Percentiles rank a stretch among this genome's conserved stretches.
These are phyloP conservation scores for Lizonia empirigonia DNA, from an alignment of 2,329 filamentous ascomycete genomes.

Conservation along the genomic window DNA sequence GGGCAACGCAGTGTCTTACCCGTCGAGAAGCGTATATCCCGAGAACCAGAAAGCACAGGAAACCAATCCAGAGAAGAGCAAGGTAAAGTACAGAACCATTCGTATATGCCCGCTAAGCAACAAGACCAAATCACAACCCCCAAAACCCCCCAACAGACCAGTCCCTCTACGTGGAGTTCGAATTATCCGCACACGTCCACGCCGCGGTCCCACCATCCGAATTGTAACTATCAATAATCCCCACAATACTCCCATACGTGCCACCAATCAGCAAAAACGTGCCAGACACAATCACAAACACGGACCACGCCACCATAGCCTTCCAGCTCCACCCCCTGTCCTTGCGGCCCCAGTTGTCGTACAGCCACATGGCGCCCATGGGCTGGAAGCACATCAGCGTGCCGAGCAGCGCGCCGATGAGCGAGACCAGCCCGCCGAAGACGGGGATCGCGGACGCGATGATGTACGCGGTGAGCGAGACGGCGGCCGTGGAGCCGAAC, in stretches of 20 bases:
- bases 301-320: slow-evolving; percentile 15
- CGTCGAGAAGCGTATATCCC: no score
- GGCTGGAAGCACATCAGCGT: slow-evolving; percentile 24
- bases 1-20: no score
- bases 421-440: slow-evolving; percentile 18
- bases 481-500: slow-evolving; percentile 55
- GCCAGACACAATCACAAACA: slow-evolving; percentile 18
- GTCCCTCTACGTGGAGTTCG: slow-evolving; percentile 14
- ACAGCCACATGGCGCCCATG: slow-evolving; percentile 23
- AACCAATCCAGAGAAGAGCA: no score
- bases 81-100: not conserved
- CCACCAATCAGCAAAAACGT: slow-evolving; percentile 18
- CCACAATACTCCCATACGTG: slow-evolving; percentile 15
- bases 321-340: slow-evolving; percentile 15
- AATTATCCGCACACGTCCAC: slow-evolving; percentile 19
- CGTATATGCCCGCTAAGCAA: not conserved
- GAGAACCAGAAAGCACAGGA: no score
- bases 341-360: slow-evolving; percentile 18
- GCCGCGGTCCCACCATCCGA: slow-evolving; percentile 9
- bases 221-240: slow-evolving; percentile 14
- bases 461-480: slow-evolving; percentile 17
- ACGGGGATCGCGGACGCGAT: slow-evolving; percentile 18
- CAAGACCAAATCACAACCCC: not conserved
- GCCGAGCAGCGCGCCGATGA: slow-evolving; percentile 18
- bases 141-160: not conserved